Evolutionary conservation across 768 basidiomycete genomes (phyloP), one percentile per base, ranked within the genome.

Genomic region (Leucogyrophana mollusca): DNA sequence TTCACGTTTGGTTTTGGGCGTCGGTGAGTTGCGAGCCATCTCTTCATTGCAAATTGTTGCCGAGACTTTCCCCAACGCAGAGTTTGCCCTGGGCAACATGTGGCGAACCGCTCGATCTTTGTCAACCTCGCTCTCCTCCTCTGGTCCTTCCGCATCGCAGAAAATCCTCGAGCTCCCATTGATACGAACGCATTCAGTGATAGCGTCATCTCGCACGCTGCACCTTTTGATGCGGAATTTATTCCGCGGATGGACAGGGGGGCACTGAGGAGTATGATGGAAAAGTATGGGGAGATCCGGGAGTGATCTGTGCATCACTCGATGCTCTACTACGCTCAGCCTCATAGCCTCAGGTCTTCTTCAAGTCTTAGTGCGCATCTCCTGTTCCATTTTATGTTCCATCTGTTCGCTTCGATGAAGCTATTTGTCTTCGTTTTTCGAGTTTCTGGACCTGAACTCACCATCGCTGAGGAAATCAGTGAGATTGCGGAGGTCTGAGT

Each of bases 111-210:
- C 10, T 85, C 84, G 1, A 56, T 85, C 0, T 83, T 81, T 58
- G 66, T 86, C 38, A 85, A 80, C 53, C 77, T 81, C 0, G 79
- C 82, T 0, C 65, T 83, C 14, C 59, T 80, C 8, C 70, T 83
- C 9, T 85, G 83, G 81, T 76, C 82, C 0, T 86, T 85, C 66
- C 70, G 61, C 0, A 61, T 87, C 23, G 66, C 61, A 4, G 55
- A 73, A 23, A 77, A 82, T 47, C 71, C 76, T 0, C 52, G 58
- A 2, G 58, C 66, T 3, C 80, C 80, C 0, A 83, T 87, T 45
- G 79, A 88, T 57, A 71, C 75, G 6, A 61, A 77, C 24, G 80
- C 73, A 0, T 83, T 87, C 57, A 77, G 77, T 0, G 78, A 82
- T 55, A 76, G 73, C 9, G 77, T 78, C 9, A 80, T 80, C 56